Conservation (phyloP, 2,329 filamentous ascomycete species). For the Xylaria sp. region DNA sequence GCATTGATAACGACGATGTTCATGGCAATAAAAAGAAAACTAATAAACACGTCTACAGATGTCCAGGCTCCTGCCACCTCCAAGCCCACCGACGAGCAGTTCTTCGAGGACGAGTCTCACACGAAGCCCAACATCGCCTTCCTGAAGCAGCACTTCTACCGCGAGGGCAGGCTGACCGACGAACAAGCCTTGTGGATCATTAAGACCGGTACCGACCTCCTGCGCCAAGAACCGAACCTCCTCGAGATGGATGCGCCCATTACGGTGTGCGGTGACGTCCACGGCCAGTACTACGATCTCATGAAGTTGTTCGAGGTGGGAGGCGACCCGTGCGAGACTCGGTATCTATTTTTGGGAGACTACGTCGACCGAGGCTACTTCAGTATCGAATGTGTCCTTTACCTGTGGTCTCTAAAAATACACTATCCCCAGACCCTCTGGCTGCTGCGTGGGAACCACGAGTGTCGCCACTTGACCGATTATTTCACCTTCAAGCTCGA, state of each 20-base stretch:
- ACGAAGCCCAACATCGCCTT: conserved; percentile 93
- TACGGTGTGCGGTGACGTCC: conserved; percentile 97
- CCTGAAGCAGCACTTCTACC: conserved; percentile 98
- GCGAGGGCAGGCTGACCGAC: conserved; percentile 95
- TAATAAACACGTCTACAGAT: conserved; percentile 65
- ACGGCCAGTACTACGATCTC: conserved; percentile 98
- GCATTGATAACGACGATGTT: neutral
- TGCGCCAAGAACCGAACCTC: conserved; percentile 91
- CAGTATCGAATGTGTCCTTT: conserved; percentile 98
- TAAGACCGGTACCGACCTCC: conserved; percentile 84
- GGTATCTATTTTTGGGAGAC: conserved; percentile 97
- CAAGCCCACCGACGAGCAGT: conserved; percentile 92
- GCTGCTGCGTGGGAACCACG: conserved; percentile 97
- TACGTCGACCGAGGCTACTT: conserved; percentile 99
- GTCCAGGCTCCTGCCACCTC: conserved; percentile 97
- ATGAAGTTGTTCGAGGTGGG: conserved; percentile 99
- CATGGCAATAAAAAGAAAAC: conserved; percentile 5
- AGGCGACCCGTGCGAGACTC: conserved; percentile 93
- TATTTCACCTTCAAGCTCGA: conserved; percentile 99
- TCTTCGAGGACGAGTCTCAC: conserved; percentile 87
- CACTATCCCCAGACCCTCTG: conserved; percentile 98
- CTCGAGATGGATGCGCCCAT: conserved; percentile 99
- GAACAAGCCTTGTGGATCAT: conserved; percentile 98
- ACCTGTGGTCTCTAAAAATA: conserved; percentile 98
- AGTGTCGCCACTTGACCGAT: conserved; percentile 98